Percentiles rank a stretch among this genome's conserved stretches.
Evolutionary conservation across 2,329 filamentous ascomycete genomes (phyloP).

Genomic region (Sporothrix globosa): DNA sequence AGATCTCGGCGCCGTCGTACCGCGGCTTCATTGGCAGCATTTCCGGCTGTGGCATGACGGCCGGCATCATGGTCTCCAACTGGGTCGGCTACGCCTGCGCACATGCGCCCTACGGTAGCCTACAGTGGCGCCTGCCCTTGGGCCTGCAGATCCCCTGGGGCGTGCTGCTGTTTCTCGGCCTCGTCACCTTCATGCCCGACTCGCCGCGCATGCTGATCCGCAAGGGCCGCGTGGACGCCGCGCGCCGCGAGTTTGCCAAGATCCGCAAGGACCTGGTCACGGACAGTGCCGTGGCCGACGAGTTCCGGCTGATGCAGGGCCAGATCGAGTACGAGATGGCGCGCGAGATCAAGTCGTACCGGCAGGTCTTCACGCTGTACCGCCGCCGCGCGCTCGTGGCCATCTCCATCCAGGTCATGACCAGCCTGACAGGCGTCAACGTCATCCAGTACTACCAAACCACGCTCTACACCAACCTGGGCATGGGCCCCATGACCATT

Average conservation of each 20-base stretch:
- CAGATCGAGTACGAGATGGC: slow-evolving; percentile 62
- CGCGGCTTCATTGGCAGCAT: slow-evolving; percentile 58
- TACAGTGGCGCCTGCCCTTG: slow-evolving; percentile 59
- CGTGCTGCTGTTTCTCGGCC: slow-evolving; percentile 55
- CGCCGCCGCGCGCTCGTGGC: slow-evolving; percentile 56
- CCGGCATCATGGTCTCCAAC: slow-evolving; percentile 60
- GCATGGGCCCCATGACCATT: slow-evolving; percentile 54
- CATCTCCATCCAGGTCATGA: slow-evolving; percentile 62
- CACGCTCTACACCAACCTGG: slow-evolving; percentile 58
- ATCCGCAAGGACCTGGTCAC: slow-evolving; percentile 52
- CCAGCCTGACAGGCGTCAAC: slow-evolving; percentile 59
- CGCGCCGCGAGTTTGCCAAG: slow-evolving; percentile 51
- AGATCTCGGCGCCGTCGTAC: slow-evolving; percentile 54
- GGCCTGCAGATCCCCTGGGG: slow-evolving; percentile 61
- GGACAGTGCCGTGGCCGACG: slow-evolving; percentile 49
- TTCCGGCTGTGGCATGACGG: slow-evolving; percentile 58
- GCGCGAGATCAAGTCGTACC: slow-evolving; percentile 56
- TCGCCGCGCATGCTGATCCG: slow-evolving; percentile 58
- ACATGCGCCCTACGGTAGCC: slow-evolving; percentile 56
- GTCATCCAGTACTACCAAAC: slow-evolving; percentile 52
- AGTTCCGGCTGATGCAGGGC: slow-evolving; percentile 57
- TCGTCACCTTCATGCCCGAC: slow-evolving; percentile 59
- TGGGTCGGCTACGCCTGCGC: slow-evolving; percentile 61
- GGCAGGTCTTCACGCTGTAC: slow-evolving; percentile 57
- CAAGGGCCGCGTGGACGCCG: slow-evolving; percentile 52